phyloP scores from a whole-genome alignment of 306 rosid genomes.

The Crataegus laevigata region DNA sequence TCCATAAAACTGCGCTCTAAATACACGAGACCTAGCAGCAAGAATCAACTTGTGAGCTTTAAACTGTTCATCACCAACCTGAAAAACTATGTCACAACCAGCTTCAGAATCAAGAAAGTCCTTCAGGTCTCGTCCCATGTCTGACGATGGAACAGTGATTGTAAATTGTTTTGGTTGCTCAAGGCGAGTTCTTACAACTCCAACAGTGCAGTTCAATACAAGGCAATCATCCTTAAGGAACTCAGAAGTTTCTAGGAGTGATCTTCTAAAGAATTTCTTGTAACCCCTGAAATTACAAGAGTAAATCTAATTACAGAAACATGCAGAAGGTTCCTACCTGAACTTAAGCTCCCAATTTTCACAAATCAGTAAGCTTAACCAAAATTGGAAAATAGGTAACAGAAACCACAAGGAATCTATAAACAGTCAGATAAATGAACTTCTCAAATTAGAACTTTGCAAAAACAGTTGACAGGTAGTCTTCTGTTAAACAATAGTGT shows the following conservation, averaged over 20 bases:
- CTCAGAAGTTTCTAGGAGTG: conserved; percentile 61
- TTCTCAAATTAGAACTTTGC: background rate
- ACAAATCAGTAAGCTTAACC: background rate
- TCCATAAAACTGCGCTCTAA: conserved; percentile 74
- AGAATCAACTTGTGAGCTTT: conserved; percentile 84
- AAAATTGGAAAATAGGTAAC: background rate
- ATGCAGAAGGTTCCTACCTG: background rate
- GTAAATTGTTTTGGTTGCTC: conserved; percentile 53
- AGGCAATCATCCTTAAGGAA: conserved; percentile 86
- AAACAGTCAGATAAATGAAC: background rate
- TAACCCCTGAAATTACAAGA: conserved; percentile 62
- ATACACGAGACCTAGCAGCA: conserved; percentile 80
- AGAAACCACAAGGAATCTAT: background rate
- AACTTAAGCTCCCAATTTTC: background rate
- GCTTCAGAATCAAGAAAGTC: conserved; percentile 58
- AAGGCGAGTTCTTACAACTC: conserved; percentile 79
- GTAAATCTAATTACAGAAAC: background rate
- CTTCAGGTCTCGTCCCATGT: conserved; percentile 67
- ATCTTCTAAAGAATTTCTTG: conserved; percentile 75
- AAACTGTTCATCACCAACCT: conserved; percentile 60
- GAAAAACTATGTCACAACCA: conserved; percentile 73
- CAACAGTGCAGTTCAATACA: conserved; percentile 83
- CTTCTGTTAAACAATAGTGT: background rate
- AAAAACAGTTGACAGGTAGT: background rate
- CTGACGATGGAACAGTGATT: conserved; percentile 45